Base-by-base conservation (phyloP, 2,329 filamentous ascomycete genomes). In the Cordyceps cicadae region DNA sequence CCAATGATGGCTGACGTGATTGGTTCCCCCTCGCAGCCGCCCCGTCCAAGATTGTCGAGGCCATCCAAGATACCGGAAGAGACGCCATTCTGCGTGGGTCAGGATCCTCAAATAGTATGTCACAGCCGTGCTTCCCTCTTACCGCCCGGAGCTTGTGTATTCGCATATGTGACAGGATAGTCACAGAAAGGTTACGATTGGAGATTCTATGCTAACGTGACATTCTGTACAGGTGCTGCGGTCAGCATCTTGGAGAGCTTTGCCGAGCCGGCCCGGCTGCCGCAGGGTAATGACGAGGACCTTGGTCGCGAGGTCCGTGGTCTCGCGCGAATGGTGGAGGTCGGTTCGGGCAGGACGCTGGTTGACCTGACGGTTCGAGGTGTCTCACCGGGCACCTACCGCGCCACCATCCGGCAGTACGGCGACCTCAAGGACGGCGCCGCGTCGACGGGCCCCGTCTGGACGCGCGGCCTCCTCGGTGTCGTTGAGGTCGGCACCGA, bases 191-290 rank as follows among this genome's bases (percentile, higher is more conserved):
- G 26, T 21, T 7, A 39, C 21, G 5, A 50, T 21, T 17, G 55
- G 17, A 17, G n/a, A 29, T 29, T 24, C 19, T 6, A 43, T 41
- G 26, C 59, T 61, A 54, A 61, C 59, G 43, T 17, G 15, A 5
- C 21, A 32, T 5, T 34, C 5, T 8, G 61, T 60, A 32, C 66
- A 85, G 88, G 85, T 71, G 90, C 92, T 34, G 91, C 93, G 50
- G 94, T 99, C 49, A 96, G 92, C 75, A 97, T 99, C 70, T 85
- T 99, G 63, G 94, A 99, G 79, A 95, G 91, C 61, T 86, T 81
- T 66, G 86, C 90, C 69, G 82, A 86, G 51, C 76, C 74, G 43
- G 73, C 75, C 61, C 64, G 15, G 51, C 45, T 19, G 49, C 49
- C 43, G 37, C 34, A 70, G n/a, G 69, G 39, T 2, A 43, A 43